A percentile compares a stretch with the other conserved stretches of the same genome.
phyloP scores from a whole-genome alignment of 768 basidiomycete genomes.

The Termitomyces sp. region DNA sequence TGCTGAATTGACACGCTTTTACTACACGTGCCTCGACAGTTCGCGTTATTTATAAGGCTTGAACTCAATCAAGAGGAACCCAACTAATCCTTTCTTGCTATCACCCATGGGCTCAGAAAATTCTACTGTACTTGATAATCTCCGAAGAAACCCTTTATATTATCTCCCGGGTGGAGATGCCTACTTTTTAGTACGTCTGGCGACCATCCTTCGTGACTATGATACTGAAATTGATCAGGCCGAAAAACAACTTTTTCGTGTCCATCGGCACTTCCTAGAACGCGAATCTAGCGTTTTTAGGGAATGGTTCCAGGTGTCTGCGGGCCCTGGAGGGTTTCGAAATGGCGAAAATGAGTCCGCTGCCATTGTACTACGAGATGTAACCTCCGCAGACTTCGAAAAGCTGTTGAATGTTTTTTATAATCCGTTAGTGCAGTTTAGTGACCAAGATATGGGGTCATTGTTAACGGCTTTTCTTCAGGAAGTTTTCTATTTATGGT shows the following conservation, averaged over 20 bases:
- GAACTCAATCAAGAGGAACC: background rate
- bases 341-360: constrained; percentile 33
- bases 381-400: constrained; percentile 32
- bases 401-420: constrained; percentile 51
- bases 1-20: background rate
- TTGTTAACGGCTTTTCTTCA: constrained; percentile 15
- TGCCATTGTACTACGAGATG: constrained; percentile 30
- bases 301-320: constrained; percentile 20
- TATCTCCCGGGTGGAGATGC: constrained; percentile 51
- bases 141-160: constrained; percentile 28
- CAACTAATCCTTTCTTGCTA: background rate
- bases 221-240: constrained; percentile 30
- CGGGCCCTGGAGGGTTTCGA: constrained; percentile 18
- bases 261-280: constrained; percentile 60
- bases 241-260: constrained; percentile 45
- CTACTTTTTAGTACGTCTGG: constrained; percentile 39
- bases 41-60: background rate
- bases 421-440: constrained; percentile 31
- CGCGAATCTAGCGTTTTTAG: constrained; percentile 49
- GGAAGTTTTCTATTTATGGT: constrained; percentile 49
- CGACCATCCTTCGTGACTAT: background rate
- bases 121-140: background rate
- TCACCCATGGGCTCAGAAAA: background rate
- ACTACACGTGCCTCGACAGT: background rate
- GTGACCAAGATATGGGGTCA: background rate